phyloP scores from a whole-genome alignment of 2,329 filamentous ascomycete species.

The Epicoccum nigrum region DNA sequence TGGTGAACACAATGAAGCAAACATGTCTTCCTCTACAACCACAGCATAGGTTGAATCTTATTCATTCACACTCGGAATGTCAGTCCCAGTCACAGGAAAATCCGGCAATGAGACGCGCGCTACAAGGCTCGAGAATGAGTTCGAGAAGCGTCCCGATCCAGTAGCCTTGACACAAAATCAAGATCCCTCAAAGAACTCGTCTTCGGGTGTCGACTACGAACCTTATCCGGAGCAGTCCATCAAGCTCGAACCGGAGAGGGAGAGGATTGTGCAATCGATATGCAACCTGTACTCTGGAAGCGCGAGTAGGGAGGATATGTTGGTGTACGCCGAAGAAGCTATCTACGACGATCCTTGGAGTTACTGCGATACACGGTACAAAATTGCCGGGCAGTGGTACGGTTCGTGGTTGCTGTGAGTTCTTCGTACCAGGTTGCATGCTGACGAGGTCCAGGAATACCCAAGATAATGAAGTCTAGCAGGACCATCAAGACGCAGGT shows the following conservation, averaged over 20 bases:
- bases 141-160: slow-evolving; percentile 34
- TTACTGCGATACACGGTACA: slow-evolving; percentile 58
- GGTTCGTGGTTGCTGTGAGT: slow-evolving; percentile 34
- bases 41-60: background rate
- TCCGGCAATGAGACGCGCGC: slow-evolving; percentile 21
- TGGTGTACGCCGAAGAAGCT: slow-evolving; percentile 54
- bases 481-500: slow-evolving; percentile 52
- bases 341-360: slow-evolving; percentile 58
- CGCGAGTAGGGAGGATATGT: slow-evolving; percentile 56
- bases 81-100: slow-evolving; percentile 8
- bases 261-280: slow-evolving; percentile 53
- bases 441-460: slow-evolving; percentile 41
- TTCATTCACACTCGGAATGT: slow-evolving; percentile 9
- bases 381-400: slow-evolving; percentile 60
- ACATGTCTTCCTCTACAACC: background rate
- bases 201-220: slow-evolving; percentile 41
- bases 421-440: no score
- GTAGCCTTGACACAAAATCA: slow-evolving; percentile 37
- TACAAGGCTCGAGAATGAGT: slow-evolving; percentile 17
- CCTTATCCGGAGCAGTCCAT: slow-evolving; percentile 32
- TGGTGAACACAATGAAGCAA: background rate
- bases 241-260: slow-evolving; percentile 27
- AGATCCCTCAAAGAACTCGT: slow-evolving; percentile 33
- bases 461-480: slow-evolving; percentile 50
- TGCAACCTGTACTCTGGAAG: slow-evolving; percentile 55